A percentile compares a stretch with the other conserved stretches of the same genome.
phyloP scores from a whole-genome alignment of 805 yeast genomes.

The Wickerhamiella sorbophila region DNA sequence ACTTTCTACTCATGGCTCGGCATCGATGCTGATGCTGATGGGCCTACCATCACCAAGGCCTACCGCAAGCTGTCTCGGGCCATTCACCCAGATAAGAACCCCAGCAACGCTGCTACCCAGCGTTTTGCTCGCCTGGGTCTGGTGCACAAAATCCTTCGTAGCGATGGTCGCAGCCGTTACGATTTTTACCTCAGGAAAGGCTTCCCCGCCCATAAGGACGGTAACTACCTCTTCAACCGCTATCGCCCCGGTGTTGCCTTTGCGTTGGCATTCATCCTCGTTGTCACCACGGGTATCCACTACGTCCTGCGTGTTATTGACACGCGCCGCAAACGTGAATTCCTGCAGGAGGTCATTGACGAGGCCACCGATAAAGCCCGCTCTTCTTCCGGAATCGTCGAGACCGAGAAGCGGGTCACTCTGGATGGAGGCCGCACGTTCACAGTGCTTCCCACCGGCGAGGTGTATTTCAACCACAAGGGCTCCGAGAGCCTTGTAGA shows the following conservation, averaged over 20 bases:
- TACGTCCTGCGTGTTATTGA: conserved; percentile 40
- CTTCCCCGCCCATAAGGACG: conserved; percentile 69
- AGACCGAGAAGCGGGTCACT: conserved; percentile 18
- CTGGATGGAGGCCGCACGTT: conserved; percentile 22
- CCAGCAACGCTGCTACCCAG: conserved; percentile 39
- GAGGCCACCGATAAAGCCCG: conserved; percentile 24
- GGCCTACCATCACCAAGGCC: conserved; percentile 23
- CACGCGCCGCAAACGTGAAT: conserved; percentile 40
- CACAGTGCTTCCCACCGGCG: conserved; percentile 25
- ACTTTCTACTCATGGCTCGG: conserved; percentile 53
- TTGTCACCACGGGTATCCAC: conserved; percentile 44
- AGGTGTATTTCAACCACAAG: conserved; percentile 20
- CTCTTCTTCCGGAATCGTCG: conserved; percentile 17
- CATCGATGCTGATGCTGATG: conserved; percentile 18
- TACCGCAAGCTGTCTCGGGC: conserved; percentile 56
- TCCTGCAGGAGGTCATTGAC: conserved; percentile 29
- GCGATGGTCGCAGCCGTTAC: conserved; percentile 52
- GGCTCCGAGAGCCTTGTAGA: conserved; percentile 23
- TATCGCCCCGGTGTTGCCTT: conserved; percentile 52
- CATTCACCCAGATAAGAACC: conserved; percentile 75
- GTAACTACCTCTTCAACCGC: conserved; percentile 45
- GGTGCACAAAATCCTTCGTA: conserved; percentile 55
- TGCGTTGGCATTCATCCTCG: conserved; percentile 36
- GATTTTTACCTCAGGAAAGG: conserved; percentile 75
- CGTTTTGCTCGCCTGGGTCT: conserved; percentile 66